Evolutionary conservation across 2,329 filamentous ascomycete genomes (phyloP).

Genomic region (Grosmannia serpens): DNA sequence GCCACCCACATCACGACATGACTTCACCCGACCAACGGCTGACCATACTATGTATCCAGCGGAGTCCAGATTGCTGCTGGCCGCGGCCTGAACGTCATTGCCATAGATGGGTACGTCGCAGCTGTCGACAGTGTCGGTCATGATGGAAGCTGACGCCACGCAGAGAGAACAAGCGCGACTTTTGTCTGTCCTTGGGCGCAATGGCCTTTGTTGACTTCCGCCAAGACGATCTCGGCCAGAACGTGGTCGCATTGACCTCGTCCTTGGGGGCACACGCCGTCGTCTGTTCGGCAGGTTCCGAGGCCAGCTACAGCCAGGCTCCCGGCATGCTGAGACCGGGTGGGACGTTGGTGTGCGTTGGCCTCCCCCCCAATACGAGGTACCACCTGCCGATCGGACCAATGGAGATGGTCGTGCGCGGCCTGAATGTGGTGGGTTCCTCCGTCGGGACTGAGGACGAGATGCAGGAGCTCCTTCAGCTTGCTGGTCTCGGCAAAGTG

Average conservation of each 20-base stretch:
- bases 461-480: background rate
- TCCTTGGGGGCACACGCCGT: slow-evolving; percentile 2
- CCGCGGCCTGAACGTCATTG: slow-evolving; percentile 4
- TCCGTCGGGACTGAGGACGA: background rate
- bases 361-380: background rate
- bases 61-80: slow-evolving; percentile 3
- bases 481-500: background rate
- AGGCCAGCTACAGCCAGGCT: background rate
- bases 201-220: slow-evolving; percentile 1
- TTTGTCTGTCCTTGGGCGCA: slow-evolving; percentile 2
- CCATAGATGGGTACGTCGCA: slow-evolving; percentile 1
- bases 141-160: background rate
- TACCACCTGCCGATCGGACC: background rate
- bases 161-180: slow-evolving; percentile 4
- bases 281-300: background rate
- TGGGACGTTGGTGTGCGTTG: background rate
- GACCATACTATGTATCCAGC: background rate
- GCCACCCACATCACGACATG: background rate
- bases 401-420: background rate
- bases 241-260: background rate
- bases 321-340: background rate
- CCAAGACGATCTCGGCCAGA: background rate
- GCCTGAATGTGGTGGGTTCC: background rate
- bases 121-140: background rate
- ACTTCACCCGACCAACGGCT: background rate